Conservation (phyloP, 176 grass and related monocot species). For the Zea mays region DNA sequence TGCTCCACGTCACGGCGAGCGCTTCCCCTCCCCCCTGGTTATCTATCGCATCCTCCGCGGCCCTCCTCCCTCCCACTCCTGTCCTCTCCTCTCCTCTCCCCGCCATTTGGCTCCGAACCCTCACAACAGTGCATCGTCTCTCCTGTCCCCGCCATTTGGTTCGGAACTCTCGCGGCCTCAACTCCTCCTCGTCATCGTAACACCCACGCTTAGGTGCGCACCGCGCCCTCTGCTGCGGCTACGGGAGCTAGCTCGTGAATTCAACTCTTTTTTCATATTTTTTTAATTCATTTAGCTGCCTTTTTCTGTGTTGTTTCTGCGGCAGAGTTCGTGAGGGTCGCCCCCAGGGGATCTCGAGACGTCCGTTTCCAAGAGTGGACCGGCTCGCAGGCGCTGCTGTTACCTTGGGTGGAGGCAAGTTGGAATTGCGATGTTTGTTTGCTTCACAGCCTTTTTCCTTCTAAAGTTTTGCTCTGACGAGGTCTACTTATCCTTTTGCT, state of each 20-base stretch:
- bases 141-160: conserved; percentile 8
- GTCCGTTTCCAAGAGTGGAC: conserved; percentile 2
- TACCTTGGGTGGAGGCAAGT: not conserved
- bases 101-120: too few species aligned
- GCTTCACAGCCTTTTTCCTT: not conserved
- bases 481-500: not conserved
- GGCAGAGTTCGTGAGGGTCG: not conserved
- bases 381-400: not conserved
- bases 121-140: not conserved
- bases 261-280: not conserved
- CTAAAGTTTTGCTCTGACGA: not conserved
- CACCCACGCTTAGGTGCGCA: not conserved
- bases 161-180: conserved; percentile 17
- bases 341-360: conserved; percentile 33
- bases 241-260: not conserved
- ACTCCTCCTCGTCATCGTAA: not conserved
- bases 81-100: not conserved
- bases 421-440: not conserved
- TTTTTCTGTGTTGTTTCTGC: not conserved
- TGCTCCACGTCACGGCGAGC: conserved; percentile 64
- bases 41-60: conserved; percentile 10
- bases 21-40: conserved; percentile 1
- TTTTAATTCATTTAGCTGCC: not conserved
- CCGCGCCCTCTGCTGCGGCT: not conserved
- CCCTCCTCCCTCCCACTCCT: not conserved